Base-by-base conservation (phyloP, 257 asterid species). In the Osmanthus fragrans region DNA sequence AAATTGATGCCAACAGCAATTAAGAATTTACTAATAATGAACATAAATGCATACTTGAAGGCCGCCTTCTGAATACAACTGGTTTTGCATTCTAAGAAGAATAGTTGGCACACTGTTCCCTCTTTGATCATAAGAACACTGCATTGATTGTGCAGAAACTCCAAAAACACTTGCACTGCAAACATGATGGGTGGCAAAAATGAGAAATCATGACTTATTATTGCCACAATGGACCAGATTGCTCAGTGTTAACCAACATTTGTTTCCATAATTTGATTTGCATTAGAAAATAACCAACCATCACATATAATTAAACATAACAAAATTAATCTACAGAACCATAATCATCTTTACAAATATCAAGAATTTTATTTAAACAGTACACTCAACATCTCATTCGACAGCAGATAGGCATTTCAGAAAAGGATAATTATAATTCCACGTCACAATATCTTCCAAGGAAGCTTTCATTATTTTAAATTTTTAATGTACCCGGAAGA, bases 131-230 rank as follows among this genome's bases (percentile, higher is more conserved):
- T 84, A 84, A 4, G 92, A 86, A 78, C 98, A 93, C 79, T 91
- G 97, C 98, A 93, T 91, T 13, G 98, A 93, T 77, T 90, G 86
- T 25, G 97, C 91, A 21, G 96, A 93, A 73, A 93, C 97, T 71
- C 98, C 98, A 77, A 91, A 93, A 3, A 91, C 98, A 75, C 91
- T 86, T 5, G 87, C 89, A 83, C 98, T 91, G 91, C 37, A 58
- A 74, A 77, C 51, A 42, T 68, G 6, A 32, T 51, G 6, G 36
- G n/a, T 9, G 9, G 42, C 19, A 40, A 37, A 58, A 23, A 3
- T 11, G 32, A 58, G 67, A 58, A 21, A 60, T 60, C 68, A 25
- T 15, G 7, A 23, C 2, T 37, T 37, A 1, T 37, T 37, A 7
- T 7, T 37, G 40, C 40, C 40, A 37, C 40, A 7, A 37, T 37